Conservation (phyloP, 2,329 filamentous ascomycete species). For the Trichophyton verrucosum region DNA sequence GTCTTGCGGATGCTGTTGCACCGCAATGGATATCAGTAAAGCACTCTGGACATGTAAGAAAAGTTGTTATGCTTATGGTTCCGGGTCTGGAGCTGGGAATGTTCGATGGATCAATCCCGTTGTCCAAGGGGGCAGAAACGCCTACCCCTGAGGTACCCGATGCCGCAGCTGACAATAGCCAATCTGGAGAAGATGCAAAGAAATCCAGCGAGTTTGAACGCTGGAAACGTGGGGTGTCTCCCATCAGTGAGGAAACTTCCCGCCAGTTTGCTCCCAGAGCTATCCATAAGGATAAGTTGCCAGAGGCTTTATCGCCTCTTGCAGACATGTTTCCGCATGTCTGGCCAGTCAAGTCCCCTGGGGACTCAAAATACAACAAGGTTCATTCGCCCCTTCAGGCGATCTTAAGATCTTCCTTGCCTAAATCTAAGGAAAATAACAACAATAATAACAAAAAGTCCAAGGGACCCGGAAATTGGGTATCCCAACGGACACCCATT, state of each 20-base stretch:
- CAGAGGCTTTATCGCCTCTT: constrained; percentile 50
- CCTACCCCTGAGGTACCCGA: neutral
- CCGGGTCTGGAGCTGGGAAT: constrained; percentile 83
- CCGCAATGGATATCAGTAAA: constrained; percentile 53
- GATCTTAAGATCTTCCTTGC: constrained; percentile 63
- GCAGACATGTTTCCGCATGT: constrained; percentile 74
- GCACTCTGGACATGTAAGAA: constrained; percentile 46
- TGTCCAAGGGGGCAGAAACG: neutral
- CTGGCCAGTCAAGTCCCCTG: constrained; percentile 80
- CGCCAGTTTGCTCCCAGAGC: constrained; percentile 24
- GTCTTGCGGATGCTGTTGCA: constrained; percentile 48
- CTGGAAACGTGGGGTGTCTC: constrained; percentile 31
- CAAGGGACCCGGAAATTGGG: constrained; percentile 53
- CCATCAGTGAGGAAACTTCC: constrained; percentile 18
- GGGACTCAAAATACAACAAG: constrained; percentile 66
- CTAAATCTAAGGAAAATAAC: constrained; percentile 58
- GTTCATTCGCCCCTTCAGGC: constrained; percentile 79
- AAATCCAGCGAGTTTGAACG: constrained; percentile 20
- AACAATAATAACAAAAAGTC: constrained; percentile 42
- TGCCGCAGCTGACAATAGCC: neutral
- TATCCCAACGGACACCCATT: constrained; percentile 66
- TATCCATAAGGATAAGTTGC: constrained; percentile 22
- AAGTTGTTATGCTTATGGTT: constrained; percentile 82
- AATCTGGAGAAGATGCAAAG: constrained; percentile 2
- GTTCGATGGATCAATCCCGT: constrained; percentile 52